Base-by-base conservation (phyloP, 148 eudicot genomes). In the Pharnaceum exiguum region DNA sequence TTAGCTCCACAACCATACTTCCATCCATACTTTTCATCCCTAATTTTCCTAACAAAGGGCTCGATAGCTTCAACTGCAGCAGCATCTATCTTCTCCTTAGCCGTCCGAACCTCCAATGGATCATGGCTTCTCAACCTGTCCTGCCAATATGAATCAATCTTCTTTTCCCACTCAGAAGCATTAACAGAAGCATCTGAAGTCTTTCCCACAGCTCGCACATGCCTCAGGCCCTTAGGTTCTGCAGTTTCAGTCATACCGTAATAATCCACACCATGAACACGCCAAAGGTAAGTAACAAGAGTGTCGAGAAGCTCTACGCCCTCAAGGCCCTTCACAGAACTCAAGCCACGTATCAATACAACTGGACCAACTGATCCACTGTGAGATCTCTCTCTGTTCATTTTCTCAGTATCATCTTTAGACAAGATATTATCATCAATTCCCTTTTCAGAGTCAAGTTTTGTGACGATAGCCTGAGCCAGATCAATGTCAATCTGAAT, bases 1-100 rank as follows among this genome's bases (percentile, higher is more conserved):
- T 94, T 94, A 57, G 99, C 99, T 31, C 96, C 99, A 74, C 99
- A 94, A 47, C 99, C 99, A 75, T 94, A 94, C 76, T 94, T 94
- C 99, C 99, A 94, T 9, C 99, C 99, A 76, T 94, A 94, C 59
- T 94, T 94, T 63, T 94, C 99, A 70, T 94, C 96, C 77, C 95
- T 83, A 63, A 94, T 94, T 75, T 89, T 94, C 40, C 99, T 77
- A 18, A 94, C 96, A 70, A 71, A 72, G 21, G 99, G 99, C 63
- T 94, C 95, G 65, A 94, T 68, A 38, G 81, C 88, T 65, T 94
- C 96, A 69, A 60, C 84, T 53, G 96, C 96, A 62, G 84, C 87
- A 1, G 89, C 90, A 65, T 89, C 99, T 55, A 94, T 76, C 79
- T 94, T 94, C 40, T 94, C 99, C 82, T 94, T 94, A 0, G 91